These are phyloP conservation scores for Phytophthora nicotianae DNA, from an alignment of 352 stramenopile genomes.

Conservation along the genomic window DNA sequence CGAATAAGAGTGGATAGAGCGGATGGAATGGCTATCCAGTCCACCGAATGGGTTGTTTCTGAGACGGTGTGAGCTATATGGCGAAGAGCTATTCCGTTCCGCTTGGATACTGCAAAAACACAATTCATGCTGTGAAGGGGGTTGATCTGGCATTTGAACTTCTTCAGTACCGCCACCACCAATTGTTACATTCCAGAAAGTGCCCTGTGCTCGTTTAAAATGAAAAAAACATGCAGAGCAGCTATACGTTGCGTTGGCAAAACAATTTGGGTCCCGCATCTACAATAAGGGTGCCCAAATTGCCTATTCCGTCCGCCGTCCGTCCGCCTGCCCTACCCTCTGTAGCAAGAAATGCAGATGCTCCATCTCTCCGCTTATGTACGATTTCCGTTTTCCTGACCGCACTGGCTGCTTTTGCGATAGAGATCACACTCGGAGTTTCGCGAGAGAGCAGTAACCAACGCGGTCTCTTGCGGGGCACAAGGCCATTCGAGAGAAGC, in stretches of 20 bases:
- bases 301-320: conserved; percentile 20
- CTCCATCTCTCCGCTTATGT: conserved; percentile 1
- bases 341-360: neutral
- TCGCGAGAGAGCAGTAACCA: conserved; percentile 34
- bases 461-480: conserved; percentile 5
- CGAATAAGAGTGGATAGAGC: conserved; percentile 15
- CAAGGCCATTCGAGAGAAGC: conserved; percentile 40
- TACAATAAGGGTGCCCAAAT: conserved; percentile 3
- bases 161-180: no score
- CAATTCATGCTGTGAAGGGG: no score
- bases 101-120: neutral
- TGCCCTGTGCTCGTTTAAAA: no score
- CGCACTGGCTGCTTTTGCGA: conserved; percentile 30
- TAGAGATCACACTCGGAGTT: conserved; percentile 32
- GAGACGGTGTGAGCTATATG: conserved; percentile 2
- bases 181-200: no score
- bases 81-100: no score
- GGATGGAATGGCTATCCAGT: conserved; percentile 1
- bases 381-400: conserved; percentile 13
- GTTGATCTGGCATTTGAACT: no score
- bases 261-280: conserved; percentile 13
- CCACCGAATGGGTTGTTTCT: conserved; percentile 4
- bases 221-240: no score
- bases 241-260: no score
- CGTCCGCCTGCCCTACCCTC: conserved; percentile 38